Conservation (phyloP, 352 stramenopile genomes). For the Globisporangium barbulae region DNA sequence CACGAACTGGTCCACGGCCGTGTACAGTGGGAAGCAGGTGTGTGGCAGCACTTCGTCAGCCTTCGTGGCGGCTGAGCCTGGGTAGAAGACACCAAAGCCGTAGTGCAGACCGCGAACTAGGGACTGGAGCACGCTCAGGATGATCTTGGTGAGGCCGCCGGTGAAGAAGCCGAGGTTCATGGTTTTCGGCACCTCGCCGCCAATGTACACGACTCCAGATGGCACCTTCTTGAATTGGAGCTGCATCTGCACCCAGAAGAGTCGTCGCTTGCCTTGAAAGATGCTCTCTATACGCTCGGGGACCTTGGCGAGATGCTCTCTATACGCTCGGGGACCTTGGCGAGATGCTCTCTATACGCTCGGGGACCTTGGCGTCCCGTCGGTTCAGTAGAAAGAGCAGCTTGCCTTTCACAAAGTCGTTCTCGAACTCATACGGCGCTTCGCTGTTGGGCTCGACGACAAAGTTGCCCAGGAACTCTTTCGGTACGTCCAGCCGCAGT, state of each 20-base stretch:
- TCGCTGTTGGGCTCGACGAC: conserved; percentile 30
- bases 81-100: conserved; percentile 39
- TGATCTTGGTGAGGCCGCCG: conserved; percentile 40
- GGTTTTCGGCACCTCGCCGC: conserved; percentile 46
- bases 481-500: conserved; percentile 3
- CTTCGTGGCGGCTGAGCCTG: conserved; percentile 13
- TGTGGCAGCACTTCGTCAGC: conserved; percentile 56
- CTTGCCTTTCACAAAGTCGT: conserved; percentile 70
- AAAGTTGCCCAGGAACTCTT: conserved; percentile 2
- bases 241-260: conserved; percentile 71
- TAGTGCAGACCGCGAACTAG: conserved; percentile 56
- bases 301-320: conserved; percentile 3
- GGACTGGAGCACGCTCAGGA: conserved; percentile 50
- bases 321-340: not conserved
- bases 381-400: conserved; percentile 65
- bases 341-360: conserved; percentile 21
- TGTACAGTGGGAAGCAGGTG: conserved; percentile 67
- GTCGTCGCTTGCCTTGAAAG: conserved; percentile 42
- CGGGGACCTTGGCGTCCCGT: conserved; percentile 16
- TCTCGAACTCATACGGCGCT: conserved; percentile 66
- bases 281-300: conserved; percentile 11
- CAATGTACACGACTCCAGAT: conserved; percentile 57
- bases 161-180: conserved; percentile 65
- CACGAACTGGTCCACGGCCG: conserved; percentile 64
- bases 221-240: conserved; percentile 63